Percentiles rank a stretch among this genome's conserved stretches.
These are phyloP conservation scores for Neoboletus magnificus DNA, from an alignment of 768 basidiomycete species.

Conservation along the genomic window DNA sequence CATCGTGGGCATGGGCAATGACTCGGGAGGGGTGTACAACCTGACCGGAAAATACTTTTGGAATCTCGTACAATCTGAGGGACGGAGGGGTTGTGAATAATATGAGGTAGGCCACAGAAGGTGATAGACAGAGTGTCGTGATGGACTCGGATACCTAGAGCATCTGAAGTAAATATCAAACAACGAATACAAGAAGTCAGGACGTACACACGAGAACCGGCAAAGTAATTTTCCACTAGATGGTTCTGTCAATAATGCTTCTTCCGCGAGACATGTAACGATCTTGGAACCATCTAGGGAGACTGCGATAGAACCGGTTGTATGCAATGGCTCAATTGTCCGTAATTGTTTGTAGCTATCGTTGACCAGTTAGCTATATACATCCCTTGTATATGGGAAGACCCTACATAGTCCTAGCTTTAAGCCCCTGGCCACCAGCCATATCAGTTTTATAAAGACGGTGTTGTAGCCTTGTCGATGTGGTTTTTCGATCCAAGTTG, in stretches of 20 bases:
- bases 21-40: conserved; percentile 68
- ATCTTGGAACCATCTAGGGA: conserved; percentile 76
- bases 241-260: conserved; percentile 81
- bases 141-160: conserved; percentile 79
- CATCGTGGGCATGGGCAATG: conserved; percentile 83
- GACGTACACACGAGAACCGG: conserved; percentile 77
- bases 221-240: conserved; percentile 70
- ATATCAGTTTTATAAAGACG: conserved; percentile 5
- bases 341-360: conserved; percentile 72
- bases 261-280: conserved; percentile 84
- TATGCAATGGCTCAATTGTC: conserved; percentile 78
- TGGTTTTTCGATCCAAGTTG: conserved; percentile 3
- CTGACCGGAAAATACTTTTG: conserved; percentile 44
- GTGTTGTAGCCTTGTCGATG: neutral
- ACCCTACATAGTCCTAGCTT: conserved; percentile 44
- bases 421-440: conserved; percentile 32
- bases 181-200: neutral
- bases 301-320: conserved; percentile 80
- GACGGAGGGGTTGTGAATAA: conserved; percentile 80
- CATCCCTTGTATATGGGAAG: neutral
- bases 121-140: conserved; percentile 79
- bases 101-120: conserved; percentile 67
- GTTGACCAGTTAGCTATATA: conserved; percentile 9
- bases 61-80: conserved; percentile 82
- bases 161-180: neutral